These are phyloP conservation scores for Sanguinoderma infundibulare DNA, from an alignment of 1,284 basidiomycete genomes.

Conservation along the genomic window DNA sequence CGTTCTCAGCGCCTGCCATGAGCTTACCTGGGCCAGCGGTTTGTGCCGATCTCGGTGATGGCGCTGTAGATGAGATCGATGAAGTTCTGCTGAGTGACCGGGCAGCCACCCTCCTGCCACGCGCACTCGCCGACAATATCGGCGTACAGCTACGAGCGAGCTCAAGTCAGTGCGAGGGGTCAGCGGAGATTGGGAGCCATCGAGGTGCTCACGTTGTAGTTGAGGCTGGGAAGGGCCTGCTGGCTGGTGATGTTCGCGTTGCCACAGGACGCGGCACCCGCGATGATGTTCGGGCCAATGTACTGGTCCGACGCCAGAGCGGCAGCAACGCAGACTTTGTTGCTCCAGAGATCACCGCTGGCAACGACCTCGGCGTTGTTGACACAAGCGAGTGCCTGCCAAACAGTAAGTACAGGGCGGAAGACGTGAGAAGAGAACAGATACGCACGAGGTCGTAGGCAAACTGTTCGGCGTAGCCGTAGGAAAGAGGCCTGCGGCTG, in stretches of 20 bases:
- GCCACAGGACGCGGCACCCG: background rate
- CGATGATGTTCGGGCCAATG: background rate
- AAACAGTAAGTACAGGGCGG: background rate
- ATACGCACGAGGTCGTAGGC: background rate
- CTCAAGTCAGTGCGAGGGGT: no score
- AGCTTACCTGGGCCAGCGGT: no score
- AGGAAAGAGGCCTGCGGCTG: background rate
- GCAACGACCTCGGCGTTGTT: no score
- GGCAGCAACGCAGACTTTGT: conserved; percentile 4
- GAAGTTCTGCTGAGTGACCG: conserved; percentile 4
- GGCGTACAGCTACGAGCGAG: no score
- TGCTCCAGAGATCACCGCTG: background rate
- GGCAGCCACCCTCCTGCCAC: background rate
- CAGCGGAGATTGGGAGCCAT: no score
- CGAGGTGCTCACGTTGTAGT: conserved; percentile 6
- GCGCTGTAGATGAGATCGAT: conserved; percentile 4
- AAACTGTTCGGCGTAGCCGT: no score
- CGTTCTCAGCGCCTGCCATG: no score
- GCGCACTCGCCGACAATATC: conserved; percentile 2
- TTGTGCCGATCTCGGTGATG: background rate
- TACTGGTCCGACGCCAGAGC: background rate
- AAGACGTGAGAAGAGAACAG: background rate
- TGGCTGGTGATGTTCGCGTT: background rate
- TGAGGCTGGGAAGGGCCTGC: background rate
- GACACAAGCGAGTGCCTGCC: no score